phyloP scores from a whole-genome alignment of 306 rosid species.

The Adenanthera pavonina region DNA sequence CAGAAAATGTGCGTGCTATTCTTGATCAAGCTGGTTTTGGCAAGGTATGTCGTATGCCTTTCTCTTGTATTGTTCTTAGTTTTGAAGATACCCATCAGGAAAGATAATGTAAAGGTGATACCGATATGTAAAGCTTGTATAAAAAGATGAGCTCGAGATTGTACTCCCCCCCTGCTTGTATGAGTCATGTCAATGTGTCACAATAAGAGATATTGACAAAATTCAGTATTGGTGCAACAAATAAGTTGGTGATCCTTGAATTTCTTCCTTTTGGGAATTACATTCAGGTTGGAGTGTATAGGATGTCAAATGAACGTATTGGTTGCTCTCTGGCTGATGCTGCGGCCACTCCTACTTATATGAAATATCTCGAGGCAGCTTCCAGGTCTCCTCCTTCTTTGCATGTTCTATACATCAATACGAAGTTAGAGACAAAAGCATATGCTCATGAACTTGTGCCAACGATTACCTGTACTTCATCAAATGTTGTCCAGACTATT shows the following conservation, averaged over 20 bases:
- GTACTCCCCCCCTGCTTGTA: slow-evolving; percentile 26
- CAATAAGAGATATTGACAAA: slow-evolving; percentile 11
- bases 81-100: slow-evolving; percentile 7
- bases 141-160: slow-evolving; percentile 21
- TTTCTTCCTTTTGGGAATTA: slow-evolving; percentile 34
- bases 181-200: slow-evolving; percentile 20
- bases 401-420: slow-evolving; percentile 93
- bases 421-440: slow-evolving; percentile 92
- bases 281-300: slow-evolving; percentile 86
- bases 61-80: slow-evolving; percentile 9
- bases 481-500: slow-evolving; percentile 94
- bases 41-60: slow-evolving; percentile 65
- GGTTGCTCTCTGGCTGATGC: slow-evolving; percentile 98
- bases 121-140: slow-evolving; percentile 29
- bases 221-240: slow-evolving; percentile 20
- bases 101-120: slow-evolving; percentile 12
- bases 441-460: slow-evolving; percentile 95
- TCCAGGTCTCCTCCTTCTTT: slow-evolving; percentile 74
- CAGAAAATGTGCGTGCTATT: slow-evolving; percentile 96
- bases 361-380: slow-evolving; percentile 83
- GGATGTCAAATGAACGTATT: slow-evolving; percentile 90
- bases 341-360: slow-evolving; percentile 74
- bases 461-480: slow-evolving; percentile 97
- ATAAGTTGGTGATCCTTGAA: slow-evolving; percentile 28
- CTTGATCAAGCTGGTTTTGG: slow-evolving; percentile 96